Percentiles rank a stretch among this genome's conserved stretches.
These are phyloP conservation scores for Verbascum thapsus DNA, from an alignment of 257 asterid species.

Conservation along the genomic window DNA sequence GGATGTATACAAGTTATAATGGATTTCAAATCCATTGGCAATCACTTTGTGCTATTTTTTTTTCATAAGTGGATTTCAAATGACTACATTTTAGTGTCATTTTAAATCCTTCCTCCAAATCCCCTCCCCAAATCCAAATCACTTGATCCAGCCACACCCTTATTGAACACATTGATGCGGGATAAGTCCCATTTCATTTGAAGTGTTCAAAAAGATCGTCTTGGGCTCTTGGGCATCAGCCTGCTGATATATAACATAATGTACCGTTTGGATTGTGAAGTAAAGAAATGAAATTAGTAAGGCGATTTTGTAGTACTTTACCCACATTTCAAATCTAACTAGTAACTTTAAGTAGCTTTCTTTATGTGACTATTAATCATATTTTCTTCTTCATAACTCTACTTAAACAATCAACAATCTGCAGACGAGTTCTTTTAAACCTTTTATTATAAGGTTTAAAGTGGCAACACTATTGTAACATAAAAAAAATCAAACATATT, in stretches of 20 bases:
- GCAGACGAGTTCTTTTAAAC: not conserved
- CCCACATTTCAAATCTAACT: not conserved
- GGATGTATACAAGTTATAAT: too few relatives aligned
- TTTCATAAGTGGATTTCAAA: too few relatives aligned
- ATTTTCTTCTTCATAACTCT: constrained; percentile 2
- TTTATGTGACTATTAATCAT: not conserved
- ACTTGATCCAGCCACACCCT: too few relatives aligned
- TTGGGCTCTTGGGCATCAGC: not conserved
- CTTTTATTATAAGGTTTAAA: not conserved
- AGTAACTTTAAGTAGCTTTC: not conserved
- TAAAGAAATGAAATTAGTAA: not conserved
- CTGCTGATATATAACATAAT: too few relatives aligned
- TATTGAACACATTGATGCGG: not conserved
- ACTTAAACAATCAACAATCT: not conserved
- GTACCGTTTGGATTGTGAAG: constrained; percentile 1
- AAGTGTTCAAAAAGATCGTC: not conserved
- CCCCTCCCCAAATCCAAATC: too few relatives aligned
- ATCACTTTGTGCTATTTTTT: too few relatives aligned
- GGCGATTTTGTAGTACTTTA: not conserved
- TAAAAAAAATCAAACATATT: too few relatives aligned
- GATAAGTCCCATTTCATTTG: not conserved
- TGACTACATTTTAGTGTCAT: too few relatives aligned
- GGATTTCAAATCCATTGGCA: too few relatives aligned
- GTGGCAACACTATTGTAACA: too few relatives aligned
- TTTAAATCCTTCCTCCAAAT: too few relatives aligned